A percentile compares a stretch with the other conserved stretches of the same genome.
These are phyloP conservation scores for Citrus hindsii DNA, from an alignment of 345 rosid genomes.

Conservation along the genomic window DNA sequence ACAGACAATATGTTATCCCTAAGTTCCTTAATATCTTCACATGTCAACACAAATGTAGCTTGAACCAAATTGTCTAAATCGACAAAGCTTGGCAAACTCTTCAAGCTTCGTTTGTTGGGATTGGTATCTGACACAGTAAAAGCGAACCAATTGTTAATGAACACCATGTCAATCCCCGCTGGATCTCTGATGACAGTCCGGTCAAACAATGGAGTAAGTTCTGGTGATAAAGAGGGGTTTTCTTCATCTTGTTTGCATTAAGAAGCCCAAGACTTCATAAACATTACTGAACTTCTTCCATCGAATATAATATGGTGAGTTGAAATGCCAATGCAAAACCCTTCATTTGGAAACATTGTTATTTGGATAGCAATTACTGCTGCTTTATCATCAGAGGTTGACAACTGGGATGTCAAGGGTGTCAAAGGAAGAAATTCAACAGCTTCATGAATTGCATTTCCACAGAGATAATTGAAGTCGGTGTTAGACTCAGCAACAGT, in stretches of 20 bases:
- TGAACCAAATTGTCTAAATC: neutral
- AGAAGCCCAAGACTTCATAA: constrained; percentile 21
- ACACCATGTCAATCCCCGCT: neutral
- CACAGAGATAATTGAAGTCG: constrained; percentile 18
- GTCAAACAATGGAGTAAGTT: constrained; percentile 22
- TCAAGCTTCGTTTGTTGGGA: constrained; percentile 8
- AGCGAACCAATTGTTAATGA: neutral
- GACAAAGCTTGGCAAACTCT: neutral
- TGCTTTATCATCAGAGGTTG: constrained; percentile 12
- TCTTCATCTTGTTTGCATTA: neutral
- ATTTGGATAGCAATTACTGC: constrained; percentile 6
- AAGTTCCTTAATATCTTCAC: constrained; percentile 17
- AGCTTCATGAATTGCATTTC: constrained; percentile 16
- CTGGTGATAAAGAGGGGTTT: neutral
- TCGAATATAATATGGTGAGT: constrained; percentile 12
- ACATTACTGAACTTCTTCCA: neutral
- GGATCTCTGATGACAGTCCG: constrained; percentile 23
- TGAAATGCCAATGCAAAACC: constrained; percentile 10
- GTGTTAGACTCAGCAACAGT: constrained; percentile 34
- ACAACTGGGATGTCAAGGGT: constrained; percentile 26
- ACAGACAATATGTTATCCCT: constrained; percentile 8
- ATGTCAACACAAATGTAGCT: constrained; percentile 14
- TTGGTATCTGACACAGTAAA: neutral
- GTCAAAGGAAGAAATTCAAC: constrained; percentile 27
- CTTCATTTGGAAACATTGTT: constrained; percentile 12